phyloP scores from a whole-genome alignment of 2,329 filamentous ascomycete genomes.

The Trichoderma atroviride region DNA sequence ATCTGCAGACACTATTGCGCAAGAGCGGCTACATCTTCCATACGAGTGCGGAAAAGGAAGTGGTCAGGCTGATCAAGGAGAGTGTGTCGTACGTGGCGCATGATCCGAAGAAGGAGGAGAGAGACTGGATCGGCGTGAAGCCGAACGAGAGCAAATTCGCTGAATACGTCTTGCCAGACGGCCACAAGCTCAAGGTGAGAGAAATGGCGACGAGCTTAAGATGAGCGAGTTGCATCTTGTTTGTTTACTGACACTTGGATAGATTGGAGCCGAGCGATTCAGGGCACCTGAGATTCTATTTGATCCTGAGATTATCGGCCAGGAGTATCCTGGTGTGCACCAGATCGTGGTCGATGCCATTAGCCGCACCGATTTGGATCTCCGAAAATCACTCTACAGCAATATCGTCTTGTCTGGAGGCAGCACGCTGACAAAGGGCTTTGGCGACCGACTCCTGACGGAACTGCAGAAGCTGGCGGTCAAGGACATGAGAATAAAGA shows the following conservation, averaged over 20 bases:
- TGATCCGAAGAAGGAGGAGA: slow-evolving; percentile 92
- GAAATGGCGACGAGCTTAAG: not conserved
- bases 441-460: slow-evolving; percentile 86
- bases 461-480: slow-evolving; percentile 93
- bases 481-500: slow-evolving; percentile 99
- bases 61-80: slow-evolving; percentile 97
- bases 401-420: slow-evolving; percentile 98
- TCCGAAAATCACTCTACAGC: slow-evolving; percentile 89
- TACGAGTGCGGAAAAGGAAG: slow-evolving; percentile 98
- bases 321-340: slow-evolving; percentile 95
- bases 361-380: slow-evolving; percentile 89
- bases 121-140: slow-evolving; percentile 86
- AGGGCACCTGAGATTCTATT: slow-evolving; percentile 96
- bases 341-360: slow-evolving; percentile 98
- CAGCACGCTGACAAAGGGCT: slow-evolving; percentile 94
- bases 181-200: slow-evolving; percentile 83
- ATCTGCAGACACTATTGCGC: slow-evolving; percentile 85
- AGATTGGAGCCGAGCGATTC: slow-evolving; percentile 93
- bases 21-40: slow-evolving; percentile 95
- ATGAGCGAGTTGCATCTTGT: not conserved
- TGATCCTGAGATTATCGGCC: slow-evolving; percentile 93
- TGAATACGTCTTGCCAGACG: slow-evolving; percentile 90
- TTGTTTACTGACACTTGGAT: not conserved
- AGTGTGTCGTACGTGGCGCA: slow-evolving; percentile 87
- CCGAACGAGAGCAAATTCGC: slow-evolving; percentile 75